These are phyloP conservation scores for Plectosphaerella plurivora DNA, from an alignment of 2,329 filamentous ascomycete species.

Conservation along the genomic window DNA sequence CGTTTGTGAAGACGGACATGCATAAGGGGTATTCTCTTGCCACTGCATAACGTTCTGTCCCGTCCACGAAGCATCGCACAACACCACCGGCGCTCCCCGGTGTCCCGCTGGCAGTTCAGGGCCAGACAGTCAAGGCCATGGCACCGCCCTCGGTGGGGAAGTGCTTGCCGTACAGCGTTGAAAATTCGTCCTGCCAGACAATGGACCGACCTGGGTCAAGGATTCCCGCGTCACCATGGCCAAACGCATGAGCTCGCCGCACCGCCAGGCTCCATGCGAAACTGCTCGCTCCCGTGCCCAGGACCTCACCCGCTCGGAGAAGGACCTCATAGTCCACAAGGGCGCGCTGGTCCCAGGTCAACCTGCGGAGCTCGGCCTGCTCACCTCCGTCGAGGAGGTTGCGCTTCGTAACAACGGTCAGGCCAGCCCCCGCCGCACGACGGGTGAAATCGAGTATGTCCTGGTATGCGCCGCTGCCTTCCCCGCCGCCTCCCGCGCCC, in stretches of 20 bases:
- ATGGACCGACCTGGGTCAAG: constrained; percentile 8
- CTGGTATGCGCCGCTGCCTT: constrained; percentile 11
- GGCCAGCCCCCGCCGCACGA: constrained; percentile 27
- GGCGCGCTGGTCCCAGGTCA: constrained; percentile 44
- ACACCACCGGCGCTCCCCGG: background rate
- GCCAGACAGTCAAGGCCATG: constrained; percentile 15
- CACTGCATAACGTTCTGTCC: too few species aligned
- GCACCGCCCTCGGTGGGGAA: constrained; percentile 17
- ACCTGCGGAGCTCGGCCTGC: constrained; percentile 21
- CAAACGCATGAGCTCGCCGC: constrained; percentile 25
- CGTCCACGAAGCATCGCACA: too few species aligned
- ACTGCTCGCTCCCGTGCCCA: constrained; percentile 37
- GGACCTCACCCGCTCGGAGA: constrained; percentile 34
- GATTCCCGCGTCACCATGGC: constrained; percentile 5
- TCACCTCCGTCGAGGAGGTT: constrained; percentile 35
- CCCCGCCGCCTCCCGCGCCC: background rate
- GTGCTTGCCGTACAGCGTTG: constrained; percentile 23
- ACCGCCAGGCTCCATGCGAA: constrained; percentile 44
- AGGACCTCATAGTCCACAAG: constrained; percentile 48
- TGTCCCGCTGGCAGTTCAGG: constrained; percentile 1
- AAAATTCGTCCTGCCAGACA: constrained; percentile 26
- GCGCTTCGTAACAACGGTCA: constrained; percentile 36
- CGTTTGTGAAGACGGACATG: too few species aligned
- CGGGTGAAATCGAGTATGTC: constrained; percentile 28
- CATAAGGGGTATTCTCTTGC: too few species aligned